Conservation (phyloP, 2,329 filamentous ascomycete genomes). For the Coniochaeta ligniaria region DNA sequence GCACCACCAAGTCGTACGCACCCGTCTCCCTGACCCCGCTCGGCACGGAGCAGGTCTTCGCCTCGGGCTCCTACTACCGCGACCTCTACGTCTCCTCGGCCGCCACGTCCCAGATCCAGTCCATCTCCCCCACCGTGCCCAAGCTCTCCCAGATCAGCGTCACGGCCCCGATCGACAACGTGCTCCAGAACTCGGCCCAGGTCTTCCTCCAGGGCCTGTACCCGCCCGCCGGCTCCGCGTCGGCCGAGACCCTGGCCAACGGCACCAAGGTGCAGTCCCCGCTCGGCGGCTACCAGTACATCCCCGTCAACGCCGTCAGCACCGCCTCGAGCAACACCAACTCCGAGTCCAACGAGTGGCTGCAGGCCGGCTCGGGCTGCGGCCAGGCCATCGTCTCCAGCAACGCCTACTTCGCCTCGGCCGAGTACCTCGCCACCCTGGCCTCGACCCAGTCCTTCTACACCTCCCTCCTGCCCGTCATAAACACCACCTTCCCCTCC, state of each 20-base stretch:
- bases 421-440: conserved; percentile 35
- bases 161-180: conserved; percentile 64
- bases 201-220: conserved; percentile 84
- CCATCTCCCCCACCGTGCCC: conserved; percentile 60
- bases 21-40: conserved; percentile 71
- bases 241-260: conserved; percentile 61
- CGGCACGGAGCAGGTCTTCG: conserved; percentile 69
- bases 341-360: conserved; percentile 49
- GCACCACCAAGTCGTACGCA: conserved; percentile 68
- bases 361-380: conserved; percentile 52
- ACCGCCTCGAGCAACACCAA: conserved; percentile 47
- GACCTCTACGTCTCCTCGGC: conserved; percentile 62
- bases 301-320: conserved; percentile 60
- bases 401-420: conserved; percentile 43
- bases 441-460: conserved; percentile 54
- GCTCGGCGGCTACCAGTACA: conserved; percentile 75
- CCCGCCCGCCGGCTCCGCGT: conserved; percentile 57
- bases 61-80: conserved; percentile 69
- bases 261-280: conserved; percentile 60
- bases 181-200: conserved; percentile 72
- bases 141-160: conserved; percentile 64
- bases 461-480: conserved; percentile 42
- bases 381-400: conserved; percentile 46
- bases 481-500: conserved; percentile 43
- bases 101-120: conserved; percentile 53